phyloP scores from a whole-genome alignment of 371 early-diverging fungal genomes.

The Mortierella sp. region DNA sequence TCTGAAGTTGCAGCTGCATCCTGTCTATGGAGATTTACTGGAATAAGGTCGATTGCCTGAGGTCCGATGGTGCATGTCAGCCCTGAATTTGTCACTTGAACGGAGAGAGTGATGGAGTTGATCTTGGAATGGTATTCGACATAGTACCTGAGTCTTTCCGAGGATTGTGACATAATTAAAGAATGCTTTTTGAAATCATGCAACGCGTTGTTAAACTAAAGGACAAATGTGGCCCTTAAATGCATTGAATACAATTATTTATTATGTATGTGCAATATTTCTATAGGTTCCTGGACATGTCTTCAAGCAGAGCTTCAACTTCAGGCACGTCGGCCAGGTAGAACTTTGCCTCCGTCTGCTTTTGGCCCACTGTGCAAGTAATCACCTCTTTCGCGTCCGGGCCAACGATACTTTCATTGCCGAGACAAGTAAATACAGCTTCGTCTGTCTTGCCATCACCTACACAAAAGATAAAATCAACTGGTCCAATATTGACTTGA shows the following conservation, averaged over 20 bases:
- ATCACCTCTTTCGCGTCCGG: constrained; percentile 65
- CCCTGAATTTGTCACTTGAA: constrained; percentile 34
- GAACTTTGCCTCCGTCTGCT: constrained; percentile 93
- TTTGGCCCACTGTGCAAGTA: constrained; percentile 96
- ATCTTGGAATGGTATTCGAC: constrained; percentile 54
- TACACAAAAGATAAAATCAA: constrained; percentile 86
- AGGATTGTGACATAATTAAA: constrained; percentile 10
- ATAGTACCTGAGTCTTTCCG: constrained; percentile 27
- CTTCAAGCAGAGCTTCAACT: constrained; percentile 71
- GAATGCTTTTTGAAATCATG: neutral
- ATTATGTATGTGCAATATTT: no score
- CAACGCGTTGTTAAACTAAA: neutral
- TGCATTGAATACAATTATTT: neutral
- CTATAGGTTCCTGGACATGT: constrained; percentile 55
- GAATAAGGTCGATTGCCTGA: constrained; percentile 32
- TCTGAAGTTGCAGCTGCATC: neutral
- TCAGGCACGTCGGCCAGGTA: constrained; percentile 81
- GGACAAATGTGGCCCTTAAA: neutral
- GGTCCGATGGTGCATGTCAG: constrained; percentile 40
- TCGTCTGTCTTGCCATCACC: constrained; percentile 98
- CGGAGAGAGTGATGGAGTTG: constrained; percentile 47
- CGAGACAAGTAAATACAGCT: constrained; percentile 79
- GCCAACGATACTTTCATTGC: constrained; percentile 63
- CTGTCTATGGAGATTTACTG: constrained; percentile 3
- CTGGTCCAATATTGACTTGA: constrained; percentile 46